A percentile compares a stretch with the other conserved stretches of the same genome.
Conservation (phyloP, 2,329 filamentous ascomycete genomes). For the Xylariaceae sp. region DNA sequence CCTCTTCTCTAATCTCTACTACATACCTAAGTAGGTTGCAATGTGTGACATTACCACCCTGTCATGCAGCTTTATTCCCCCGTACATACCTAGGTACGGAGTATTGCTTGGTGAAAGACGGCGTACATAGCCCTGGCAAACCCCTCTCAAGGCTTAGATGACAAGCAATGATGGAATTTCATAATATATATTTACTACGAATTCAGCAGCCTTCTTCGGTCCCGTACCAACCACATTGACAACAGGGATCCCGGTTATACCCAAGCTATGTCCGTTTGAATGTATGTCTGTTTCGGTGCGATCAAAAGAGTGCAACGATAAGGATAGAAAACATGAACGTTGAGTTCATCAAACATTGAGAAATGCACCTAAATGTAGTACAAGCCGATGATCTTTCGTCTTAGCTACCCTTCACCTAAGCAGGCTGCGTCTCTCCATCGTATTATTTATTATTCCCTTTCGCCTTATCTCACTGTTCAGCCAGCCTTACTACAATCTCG, state of each 20-base stretch:
- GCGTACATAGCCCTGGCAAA: slow-evolving; percentile 5
- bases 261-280: slow-evolving; percentile 7
- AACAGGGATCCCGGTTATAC: slow-evolving; percentile 10
- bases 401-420: slow-evolving; percentile 9
- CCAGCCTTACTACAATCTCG: slow-evolving; percentile 22
- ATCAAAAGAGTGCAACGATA: background rate
- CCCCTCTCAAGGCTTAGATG: slow-evolving; percentile 9
- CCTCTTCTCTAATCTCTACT: no score
- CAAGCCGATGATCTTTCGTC: background rate
- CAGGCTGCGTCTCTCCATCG: background rate
- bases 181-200: slow-evolving; percentile 1
- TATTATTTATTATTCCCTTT: background rate
- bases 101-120: background rate
- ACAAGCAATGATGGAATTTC: background rate
- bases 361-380: slow-evolving; percentile 1
- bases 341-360: slow-evolving; percentile 13
- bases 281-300: background rate
- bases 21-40: no score
- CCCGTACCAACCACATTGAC: background rate
- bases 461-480: slow-evolving; percentile 10
- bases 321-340: background rate
- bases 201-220: background rate
- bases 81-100: background rate
- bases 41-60: background rate
- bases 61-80: background rate